These are phyloP conservation scores for Cordyceps tenuipes DNA, from an alignment of 2,329 filamentous ascomycete genomes.

Conservation along the genomic window DNA sequence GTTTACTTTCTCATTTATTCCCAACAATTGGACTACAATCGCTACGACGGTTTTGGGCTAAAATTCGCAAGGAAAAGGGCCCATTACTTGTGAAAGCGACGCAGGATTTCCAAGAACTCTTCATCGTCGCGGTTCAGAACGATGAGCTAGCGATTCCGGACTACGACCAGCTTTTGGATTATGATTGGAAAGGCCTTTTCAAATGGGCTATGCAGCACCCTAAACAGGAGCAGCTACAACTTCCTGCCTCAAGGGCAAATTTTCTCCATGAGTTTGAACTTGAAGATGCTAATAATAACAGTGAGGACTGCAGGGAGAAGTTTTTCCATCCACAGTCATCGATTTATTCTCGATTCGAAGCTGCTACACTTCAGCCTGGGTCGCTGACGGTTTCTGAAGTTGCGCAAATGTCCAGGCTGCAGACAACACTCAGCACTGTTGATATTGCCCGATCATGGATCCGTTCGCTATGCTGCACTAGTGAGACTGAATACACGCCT, in stretches of 20 bases:
- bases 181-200: slow-evolving; percentile 61
- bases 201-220: slow-evolving; percentile 55
- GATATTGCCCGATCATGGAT: slow-evolving; percentile 50
- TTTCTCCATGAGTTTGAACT: slow-evolving; percentile 37
- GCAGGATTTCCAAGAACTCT: slow-evolving; percentile 55
- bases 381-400: slow-evolving; percentile 21
- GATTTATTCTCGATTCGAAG: slow-evolving; percentile 49
- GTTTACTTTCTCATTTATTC: slow-evolving; percentile 47
- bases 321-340: slow-evolving; percentile 47
- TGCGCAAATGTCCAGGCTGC: not conserved
- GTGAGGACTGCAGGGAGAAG: slow-evolving; percentile 45
- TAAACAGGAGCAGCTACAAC: slow-evolving; percentile 34
- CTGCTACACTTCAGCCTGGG: slow-evolving; percentile 41
- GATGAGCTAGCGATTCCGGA: slow-evolving; percentile 54
- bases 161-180: slow-evolving; percentile 53
- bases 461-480: slow-evolving; percentile 49
- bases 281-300: slow-evolving; percentile 24
- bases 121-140: slow-evolving; percentile 57
- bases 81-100: slow-evolving; percentile 46
- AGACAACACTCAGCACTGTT: slow-evolving; percentile 20
- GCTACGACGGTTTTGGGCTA: slow-evolving; percentile 48
- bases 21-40: slow-evolving; percentile 43
- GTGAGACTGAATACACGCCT: slow-evolving; percentile 38
- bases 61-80: slow-evolving; percentile 41
- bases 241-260: slow-evolving; percentile 39